phyloP scores from a whole-genome alignment of 2,329 filamentous ascomycete species.

The Hypoxylon rubiginosum region DNA sequence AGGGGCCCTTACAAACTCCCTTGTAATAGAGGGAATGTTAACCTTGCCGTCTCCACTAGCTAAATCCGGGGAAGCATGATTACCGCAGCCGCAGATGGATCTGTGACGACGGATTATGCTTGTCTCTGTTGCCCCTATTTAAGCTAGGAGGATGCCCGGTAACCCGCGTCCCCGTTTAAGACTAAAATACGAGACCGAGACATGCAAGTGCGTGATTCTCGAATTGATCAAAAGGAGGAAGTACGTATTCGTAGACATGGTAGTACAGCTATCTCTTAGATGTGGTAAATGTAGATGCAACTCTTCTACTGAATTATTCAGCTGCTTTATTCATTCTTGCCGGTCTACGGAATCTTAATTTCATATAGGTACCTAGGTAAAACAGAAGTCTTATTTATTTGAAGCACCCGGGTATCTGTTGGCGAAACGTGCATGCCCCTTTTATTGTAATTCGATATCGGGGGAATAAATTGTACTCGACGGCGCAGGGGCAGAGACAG shows the following conservation, averaged over 20 bases:
- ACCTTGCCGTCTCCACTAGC: background rate
- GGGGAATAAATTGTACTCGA: no score
- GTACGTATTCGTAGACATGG: background rate
- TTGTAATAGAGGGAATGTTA: background rate
- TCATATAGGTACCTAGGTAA: background rate
- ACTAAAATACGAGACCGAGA: background rate
- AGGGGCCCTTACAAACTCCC: conserved; percentile 1
- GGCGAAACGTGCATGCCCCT: no score
- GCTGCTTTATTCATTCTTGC: no score
- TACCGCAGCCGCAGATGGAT: conserved; percentile 3
- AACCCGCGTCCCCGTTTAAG: background rate
- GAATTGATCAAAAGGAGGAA: background rate
- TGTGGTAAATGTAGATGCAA: background rate
- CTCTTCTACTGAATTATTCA: background rate
- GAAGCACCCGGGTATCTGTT: no score
- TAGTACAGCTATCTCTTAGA: background rate
- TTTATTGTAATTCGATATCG: no score
- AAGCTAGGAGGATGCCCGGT: background rate
- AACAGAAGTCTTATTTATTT: no score
- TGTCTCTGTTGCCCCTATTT: background rate
- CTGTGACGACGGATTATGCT: background rate
- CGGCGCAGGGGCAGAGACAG: no score
- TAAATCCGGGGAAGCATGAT: conserved; percentile 9
- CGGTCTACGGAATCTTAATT: background rate
- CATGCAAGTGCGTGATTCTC: background rate